Evolutionary conservation across 192 early-diverging fungal genomes (phyloP), one percentile per base, ranked within the genome.

Genomic region (Oehlia diaphana): DNA sequence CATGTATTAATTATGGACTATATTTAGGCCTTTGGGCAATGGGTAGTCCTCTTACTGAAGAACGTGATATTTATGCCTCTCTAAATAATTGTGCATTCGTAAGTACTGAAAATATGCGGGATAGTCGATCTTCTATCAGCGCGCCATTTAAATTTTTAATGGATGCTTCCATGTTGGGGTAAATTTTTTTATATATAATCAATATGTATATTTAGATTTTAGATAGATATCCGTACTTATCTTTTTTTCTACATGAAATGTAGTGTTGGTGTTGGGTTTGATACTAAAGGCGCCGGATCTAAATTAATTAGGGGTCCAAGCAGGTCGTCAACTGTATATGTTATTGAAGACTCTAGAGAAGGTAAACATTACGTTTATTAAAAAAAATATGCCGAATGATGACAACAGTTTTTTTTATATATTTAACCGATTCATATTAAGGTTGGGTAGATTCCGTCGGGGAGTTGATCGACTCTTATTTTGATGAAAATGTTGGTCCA

Each of bases 11-110:
- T 4, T 14, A 58, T 19, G 16, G 5, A 58, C 7, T 31, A 31
- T 31, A 31, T 26, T 33, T 21, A 67, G 65, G 87, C 1, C 83
- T 88, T 4, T 88, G 87, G 87, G 87, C 87, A 26, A 88, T 88
- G 87, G 87, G 87, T 12, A 81, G 79, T 42, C 78, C 85, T 4
- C 63, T 88, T 23, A 88, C 87, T 14, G 87, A 88, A 65, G 83
- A 85, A 63, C 82, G 85, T 28, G 31, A 42, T 14, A 39, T 88
- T 77, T 88, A 76, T 77, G 83, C 87, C 5, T 85, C 87, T 1
- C 78, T 88, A 31, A 88, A 88, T 72, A 88, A 86, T 79, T 88
- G 87, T 61, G 87, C 87, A 0, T 88, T 88, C 80, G 85, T 88
- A 13, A 82, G 82, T 33, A 88, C 87, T n/a, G 71, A 78, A 31